A percentile compares a stretch with the other conserved stretches of the same genome.
phyloP scores from a whole-genome alignment of 2,329 filamentous ascomycete genomes.

The Triangularia verruculosa region DNA sequence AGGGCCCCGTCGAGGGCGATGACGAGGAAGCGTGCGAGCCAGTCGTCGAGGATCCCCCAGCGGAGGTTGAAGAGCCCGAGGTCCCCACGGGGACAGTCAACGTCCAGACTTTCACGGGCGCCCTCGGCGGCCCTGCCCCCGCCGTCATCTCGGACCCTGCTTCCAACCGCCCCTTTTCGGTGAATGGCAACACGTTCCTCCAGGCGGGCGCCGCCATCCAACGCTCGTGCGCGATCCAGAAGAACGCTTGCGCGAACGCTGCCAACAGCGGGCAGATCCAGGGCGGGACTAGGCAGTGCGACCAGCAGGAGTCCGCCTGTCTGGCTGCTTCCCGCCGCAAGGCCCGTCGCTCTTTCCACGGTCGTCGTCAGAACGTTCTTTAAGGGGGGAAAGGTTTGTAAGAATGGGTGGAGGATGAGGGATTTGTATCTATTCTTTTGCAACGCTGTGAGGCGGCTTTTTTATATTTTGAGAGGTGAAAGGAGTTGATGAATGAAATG shows the following conservation, averaged over 20 bases:
- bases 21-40: slow-evolving; percentile 9
- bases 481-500: background rate
- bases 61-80: slow-evolving; percentile 2
- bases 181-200: slow-evolving; percentile 55
- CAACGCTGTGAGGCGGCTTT: background rate
- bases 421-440: background rate
- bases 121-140: slow-evolving; percentile 41
- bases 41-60: slow-evolving; percentile 1
- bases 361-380: slow-evolving; percentile 28
- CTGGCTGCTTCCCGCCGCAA: slow-evolving; percentile 25
- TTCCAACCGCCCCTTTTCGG: slow-evolving; percentile 44
- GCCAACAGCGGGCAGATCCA: slow-evolving; percentile 43
- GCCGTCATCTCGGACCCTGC: slow-evolving; percentile 38
- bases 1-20: slow-evolving; percentile 13
- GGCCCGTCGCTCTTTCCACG: slow-evolving; percentile 17
- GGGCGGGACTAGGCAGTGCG: slow-evolving; percentile 42
- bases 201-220: slow-evolving; percentile 44
- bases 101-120: slow-evolving; percentile 46
- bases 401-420: background rate
- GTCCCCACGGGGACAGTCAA: slow-evolving; percentile 29
- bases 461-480: background rate
- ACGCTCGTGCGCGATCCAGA: slow-evolving; percentile 49
- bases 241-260: slow-evolving; percentile 49
- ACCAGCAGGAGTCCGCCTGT: slow-evolving; percentile 42
- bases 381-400: background rate